A percentile compares a stretch with the other conserved stretches of the same genome.
phyloP scores from a whole-genome alignment of 2,329 filamentous ascomycete species.

The Clonostachys chloroleuca region DNA sequence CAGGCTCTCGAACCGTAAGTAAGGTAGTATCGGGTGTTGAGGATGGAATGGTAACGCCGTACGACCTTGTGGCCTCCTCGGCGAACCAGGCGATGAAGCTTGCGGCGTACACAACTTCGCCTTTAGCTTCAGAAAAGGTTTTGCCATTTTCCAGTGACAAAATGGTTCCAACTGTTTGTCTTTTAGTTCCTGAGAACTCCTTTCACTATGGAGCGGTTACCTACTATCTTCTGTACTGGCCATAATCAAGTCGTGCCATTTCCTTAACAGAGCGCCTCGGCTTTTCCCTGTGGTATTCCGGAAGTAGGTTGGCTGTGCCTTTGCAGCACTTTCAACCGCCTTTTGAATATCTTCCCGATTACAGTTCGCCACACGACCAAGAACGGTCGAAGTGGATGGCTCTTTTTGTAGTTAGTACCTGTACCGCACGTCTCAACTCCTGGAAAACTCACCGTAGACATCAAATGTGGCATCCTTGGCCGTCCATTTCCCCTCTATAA shows the following conservation, averaged over 20 bases:
- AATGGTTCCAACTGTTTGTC: slow-evolving; percentile 35
- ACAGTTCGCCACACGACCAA: background rate
- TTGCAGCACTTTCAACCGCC: background rate
- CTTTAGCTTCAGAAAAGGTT: slow-evolving; percentile 54
- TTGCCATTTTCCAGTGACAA: slow-evolving; percentile 71
- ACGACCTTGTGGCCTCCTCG: slow-evolving; percentile 49
- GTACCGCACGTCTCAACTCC: too few species aligned
- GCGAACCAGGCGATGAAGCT: slow-evolving; percentile 61
- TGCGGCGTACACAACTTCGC: slow-evolving; percentile 53
- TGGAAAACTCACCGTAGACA: background rate
- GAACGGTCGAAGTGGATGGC: background rate
- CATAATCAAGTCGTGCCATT: slow-evolving; percentile 64
- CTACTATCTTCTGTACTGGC: slow-evolving; percentile 60
- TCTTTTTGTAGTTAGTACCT: background rate
- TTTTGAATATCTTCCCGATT: background rate
- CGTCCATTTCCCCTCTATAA: background rate
- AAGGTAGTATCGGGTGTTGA: slow-evolving; percentile 55
- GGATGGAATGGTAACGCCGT: slow-evolving; percentile 59
- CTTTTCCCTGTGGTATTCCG: background rate
- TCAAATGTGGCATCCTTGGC: background rate
- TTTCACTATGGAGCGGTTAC: background rate
- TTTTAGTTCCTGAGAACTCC: background rate
- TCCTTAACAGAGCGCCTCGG: slow-evolving; percentile 42
- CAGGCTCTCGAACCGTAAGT: slow-evolving; percentile 60
- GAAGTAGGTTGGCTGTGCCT: background rate